These are phyloP conservation scores for Lavandula angustifolia DNA, from an alignment of 257 asterid species.

Conservation along the genomic window DNA sequence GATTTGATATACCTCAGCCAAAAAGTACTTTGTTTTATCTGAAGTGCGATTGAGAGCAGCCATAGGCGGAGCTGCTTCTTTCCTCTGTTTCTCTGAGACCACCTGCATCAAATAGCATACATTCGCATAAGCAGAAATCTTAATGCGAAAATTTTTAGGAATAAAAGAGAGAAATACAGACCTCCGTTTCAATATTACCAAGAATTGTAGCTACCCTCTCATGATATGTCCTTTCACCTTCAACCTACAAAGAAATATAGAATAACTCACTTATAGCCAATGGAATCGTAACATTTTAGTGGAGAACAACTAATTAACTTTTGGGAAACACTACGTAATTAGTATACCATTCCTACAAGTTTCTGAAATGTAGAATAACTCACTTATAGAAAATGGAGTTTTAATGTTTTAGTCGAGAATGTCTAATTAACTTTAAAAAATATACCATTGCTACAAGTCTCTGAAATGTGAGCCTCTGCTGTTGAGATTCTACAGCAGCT, in stretches of 20 bases:
- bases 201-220: slow-evolving; percentile 94
- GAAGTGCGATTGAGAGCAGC: slow-evolving; percentile 51
- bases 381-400: slow-evolving; percentile 21
- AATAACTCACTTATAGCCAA: too few species aligned
- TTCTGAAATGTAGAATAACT: slow-evolving; percentile 66
- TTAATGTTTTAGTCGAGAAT: slow-evolving; percentile 4
- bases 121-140: slow-evolving; percentile 30
- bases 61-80: slow-evolving; percentile 96
- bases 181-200: slow-evolving; percentile 92
- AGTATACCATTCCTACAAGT: slow-evolving; percentile 80
- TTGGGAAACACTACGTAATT: too few species aligned
- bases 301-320: too few species aligned
- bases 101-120: slow-evolving; percentile 49
- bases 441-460: slow-evolving; percentile 89
- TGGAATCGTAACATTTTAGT: too few species aligned
- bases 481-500: slow-evolving; percentile 94
- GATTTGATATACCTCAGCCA: too few species aligned
- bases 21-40: slow-evolving; percentile 77
- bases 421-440: slow-evolving; percentile 23
- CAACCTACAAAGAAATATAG: slow-evolving; percentile 54
- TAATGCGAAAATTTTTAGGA: slow-evolving; percentile 10
- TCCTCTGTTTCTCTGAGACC: slow-evolving; percentile 93
- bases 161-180: slow-evolving; percentile 38
- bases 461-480: slow-evolving; percentile 93
- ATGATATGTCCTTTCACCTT: slow-evolving; percentile 85